Evolutionary conservation across 495 filamentous ascomycete species (phyloP), one percentile per base, ranked within the genome.

Genomic region (Baudoinia panamericana): DNA sequence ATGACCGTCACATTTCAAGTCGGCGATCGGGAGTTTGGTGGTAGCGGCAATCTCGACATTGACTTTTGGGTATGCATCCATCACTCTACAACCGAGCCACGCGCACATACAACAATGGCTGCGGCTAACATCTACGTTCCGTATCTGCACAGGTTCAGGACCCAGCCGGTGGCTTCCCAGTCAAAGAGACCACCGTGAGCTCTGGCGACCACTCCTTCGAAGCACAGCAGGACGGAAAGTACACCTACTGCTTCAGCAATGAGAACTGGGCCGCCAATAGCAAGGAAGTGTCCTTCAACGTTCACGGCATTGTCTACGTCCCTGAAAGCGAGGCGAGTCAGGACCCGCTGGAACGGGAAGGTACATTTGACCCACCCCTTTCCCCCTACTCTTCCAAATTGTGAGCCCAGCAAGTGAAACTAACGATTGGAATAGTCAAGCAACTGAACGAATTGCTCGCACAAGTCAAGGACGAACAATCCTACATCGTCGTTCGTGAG

Each of bases 1-100:
- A 97, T 97, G 90, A 95, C 86, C 8, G 88, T 97, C 22, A 90
- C 86, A 12, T 97, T 94, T 69, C 90, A 96, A 67, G 87, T 96
- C 43, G 90, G 92, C 50, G 90, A 97, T 58, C 65, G 92, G 41
- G 90, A 97, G 54, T 96, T 95, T 61, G 90, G 88, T 21, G 78
- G 82, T 12, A 86, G 84, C 28, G 88, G 90, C 10, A 96, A 95
- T 56, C 67, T 97, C 13, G 90, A 96, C 51, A 75, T 96, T 59
- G 90, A 96, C 61, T 96, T 96, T 61, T 97, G 87, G 90, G 90
- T 95, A 78, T 41, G 74, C 56, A n/a, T n/a, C n/a, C n/a, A n/a
- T n/a, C n/a, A n/a, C n/a, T n/a, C n/a, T n/a, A n/a, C 33, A 17
- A n/a, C n/a, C n/a, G n/a, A n/a, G 18, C 19, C 13, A 48, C 33